Base-by-base conservation (phyloP, 2,329 filamentous ascomycete species). In the Microdochium trichocladiopsis region DNA sequence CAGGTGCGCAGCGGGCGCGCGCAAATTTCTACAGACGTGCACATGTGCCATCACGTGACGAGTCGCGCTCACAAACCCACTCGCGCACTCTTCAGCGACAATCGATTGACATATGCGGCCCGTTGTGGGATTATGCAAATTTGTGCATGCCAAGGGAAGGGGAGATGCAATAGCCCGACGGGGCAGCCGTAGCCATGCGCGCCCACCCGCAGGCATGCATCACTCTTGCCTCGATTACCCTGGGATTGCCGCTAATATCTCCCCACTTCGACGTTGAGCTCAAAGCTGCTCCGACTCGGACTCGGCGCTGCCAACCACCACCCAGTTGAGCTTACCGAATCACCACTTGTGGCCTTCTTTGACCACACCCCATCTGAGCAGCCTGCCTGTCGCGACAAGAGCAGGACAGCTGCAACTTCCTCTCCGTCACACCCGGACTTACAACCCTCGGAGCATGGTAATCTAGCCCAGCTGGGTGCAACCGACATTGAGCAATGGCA, bases 11-110 rank as follows among this genome's bases (percentile, higher is more conserved):
- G 57, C 33, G 50, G 49, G 37, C n/a, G 16, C 14, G 33, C 25
- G 16, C n/a, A 18, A 25, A 23, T 45, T 57, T 56, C 50, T 50
- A 53, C 52, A 57, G 36, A 36, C 54, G 54, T 50, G 55, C 56
- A 58, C 53, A 50, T 37, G 47, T 61, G 56, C 59, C 59, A 56
- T 53, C 51, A 47, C 52, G 51, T 47, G 24, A 25, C 47, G 25
- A 22, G 47, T 48, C 23, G 4, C 23, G 16, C 8, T 47, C 28
- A 31, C 8, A 31, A 31, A 31, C 8, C 28, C 28, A 14, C 8
- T 31, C 8, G 28, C 8, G 14, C 8, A 31, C 8, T 14, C 28
- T 31, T 31, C 28, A 31, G 14, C n/a, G n/a, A n/a, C n/a, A 24
- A 47, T 47, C 23, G 21, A 24, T 8, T 25, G 43, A 18, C 12